Base-by-base conservation (phyloP, 345 rosid genomes). In the Erucastrum elatum region DNA sequence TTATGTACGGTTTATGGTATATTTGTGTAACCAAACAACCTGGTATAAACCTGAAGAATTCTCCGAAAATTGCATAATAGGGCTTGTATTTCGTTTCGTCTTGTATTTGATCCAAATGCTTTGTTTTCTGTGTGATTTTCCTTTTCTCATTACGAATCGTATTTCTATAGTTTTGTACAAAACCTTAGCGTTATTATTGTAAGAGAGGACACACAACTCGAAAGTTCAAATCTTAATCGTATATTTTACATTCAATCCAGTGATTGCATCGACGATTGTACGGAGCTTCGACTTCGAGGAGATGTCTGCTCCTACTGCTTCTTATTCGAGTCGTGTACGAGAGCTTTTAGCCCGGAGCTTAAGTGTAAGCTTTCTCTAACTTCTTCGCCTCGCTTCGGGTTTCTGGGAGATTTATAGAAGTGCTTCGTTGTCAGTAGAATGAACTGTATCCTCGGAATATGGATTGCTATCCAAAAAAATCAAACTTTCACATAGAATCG, bases 261-360 rank as follows among this genome's bases (percentile, higher is more conserved):
- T 49, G 69, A 83, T 70, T 84, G 26, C 21, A 1, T 21, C 21
- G 1, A 0, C 21, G 21, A 73, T 58, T 9, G 46, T 53, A 37
- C 65, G 33, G 51, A 77, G 74, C 76, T 55, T 81, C 1, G 78
- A 78, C 56, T 33, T 37, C 68, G 66, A 37, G 13, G 75, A 82
- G 68, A 62, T 82, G 37, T 44, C 80, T 31, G 41, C 61, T 49
- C 11, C 77, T 34, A 56, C 80, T 73, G 56, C n/a, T 61, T 79
- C 86, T 15, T 74, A 66, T 34, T 8, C 74, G 59, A 77, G 31
- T 37, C 87, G 85, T 60, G 87, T 90, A 31, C 87, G 37, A 56
- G 81, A 88, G 37, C 56, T 64, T 70, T 77, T 93, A 73, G 68
- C 83, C 30, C 81, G 84, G 65, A 81, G 83, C 70, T 81, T 84